These are phyloP conservation scores for Metschnikowia dekortorum DNA, from an alignment of 805 yeast species.

Conservation along the genomic window DNA sequence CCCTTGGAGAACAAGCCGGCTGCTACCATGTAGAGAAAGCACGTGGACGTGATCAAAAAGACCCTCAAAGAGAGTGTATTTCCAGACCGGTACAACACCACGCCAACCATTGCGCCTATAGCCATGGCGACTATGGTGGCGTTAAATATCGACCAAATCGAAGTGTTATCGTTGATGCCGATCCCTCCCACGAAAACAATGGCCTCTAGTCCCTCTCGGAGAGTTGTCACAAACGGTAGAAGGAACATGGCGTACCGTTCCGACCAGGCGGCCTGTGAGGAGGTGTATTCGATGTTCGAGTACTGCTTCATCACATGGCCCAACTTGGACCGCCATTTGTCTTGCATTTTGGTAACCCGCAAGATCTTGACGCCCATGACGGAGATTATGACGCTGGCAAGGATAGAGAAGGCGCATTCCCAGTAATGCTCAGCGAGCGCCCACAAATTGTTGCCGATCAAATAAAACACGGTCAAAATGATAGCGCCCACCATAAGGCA, in stretches of 20 bases:
- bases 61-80: constrained; percentile 70
- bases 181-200: constrained; percentile 90
- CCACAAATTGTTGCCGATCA: constrained; percentile 44
- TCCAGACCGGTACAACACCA: constrained; percentile 70
- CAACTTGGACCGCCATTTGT: constrained; percentile 41
- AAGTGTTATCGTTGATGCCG: constrained; percentile 68
- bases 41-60: constrained; percentile 70
- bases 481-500: constrained; percentile 39
- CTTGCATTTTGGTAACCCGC: constrained; percentile 41
- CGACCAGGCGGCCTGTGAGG: constrained; percentile 19
- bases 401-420: constrained; percentile 43
- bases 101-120: constrained; percentile 61
- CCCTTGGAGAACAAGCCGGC: constrained; percentile 86
- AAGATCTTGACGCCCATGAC: constrained; percentile 44
- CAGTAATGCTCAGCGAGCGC: constrained; percentile 44
- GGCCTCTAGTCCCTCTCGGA: constrained; percentile 89
- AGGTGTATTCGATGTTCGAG: constrained; percentile 19
- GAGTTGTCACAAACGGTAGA: constrained; percentile 78
- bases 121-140: constrained; percentile 57
- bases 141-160: constrained; percentile 50
- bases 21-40: constrained; percentile 77
- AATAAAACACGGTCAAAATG: constrained; percentile 36
- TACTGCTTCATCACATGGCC: constrained; percentile 24
- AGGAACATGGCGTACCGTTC: constrained; percentile 68
- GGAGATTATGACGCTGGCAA: constrained; percentile 43